Percentiles rank a stretch among this genome's conserved stretches.
Conservation (phyloP, 2,329 filamentous ascomycete species). For the Neospermospora avenae region DNA sequence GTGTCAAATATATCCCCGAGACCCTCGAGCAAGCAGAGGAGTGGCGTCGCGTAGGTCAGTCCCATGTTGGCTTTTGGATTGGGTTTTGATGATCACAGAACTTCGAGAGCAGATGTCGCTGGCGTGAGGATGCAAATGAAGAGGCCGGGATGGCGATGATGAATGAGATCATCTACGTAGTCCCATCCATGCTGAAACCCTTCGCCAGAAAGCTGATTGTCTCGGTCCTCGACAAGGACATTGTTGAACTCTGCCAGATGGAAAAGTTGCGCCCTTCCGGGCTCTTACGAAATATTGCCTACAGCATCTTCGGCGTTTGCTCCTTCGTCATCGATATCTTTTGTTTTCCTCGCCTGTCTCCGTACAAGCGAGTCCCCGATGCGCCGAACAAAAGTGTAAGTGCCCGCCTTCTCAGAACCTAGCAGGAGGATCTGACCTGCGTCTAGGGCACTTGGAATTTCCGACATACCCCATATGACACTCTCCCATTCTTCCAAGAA, state of each 20-base stretch:
- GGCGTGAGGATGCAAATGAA: constrained; percentile 16
- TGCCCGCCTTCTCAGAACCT: neutral
- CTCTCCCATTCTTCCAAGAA: constrained; percentile 16
- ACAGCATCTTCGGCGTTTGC: constrained; percentile 8
- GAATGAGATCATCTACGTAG: constrained; percentile 12
- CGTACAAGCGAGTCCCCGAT: constrained; percentile 12
- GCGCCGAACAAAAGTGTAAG: constrained; percentile 11
- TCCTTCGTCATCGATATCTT: constrained; percentile 10
- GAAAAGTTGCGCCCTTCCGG: constrained; percentile 10
- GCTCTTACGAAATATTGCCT: constrained; percentile 10
- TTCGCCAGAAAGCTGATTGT: constrained; percentile 11
- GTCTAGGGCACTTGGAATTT: constrained; percentile 9
- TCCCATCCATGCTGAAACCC: constrained; percentile 11
- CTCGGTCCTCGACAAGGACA: constrained; percentile 14
- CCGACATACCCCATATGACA: constrained; percentile 15
- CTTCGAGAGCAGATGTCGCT: constrained; percentile 16
- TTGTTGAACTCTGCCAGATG: constrained; percentile 14
- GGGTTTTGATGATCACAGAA: constrained; percentile 1
- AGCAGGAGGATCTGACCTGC: neutral
- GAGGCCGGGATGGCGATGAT: constrained; percentile 15
- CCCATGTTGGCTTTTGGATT: neutral
- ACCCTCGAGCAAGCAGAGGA: constrained; percentile 12
- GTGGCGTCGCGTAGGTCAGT: constrained; percentile 13
- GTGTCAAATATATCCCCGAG: constrained; percentile 14
- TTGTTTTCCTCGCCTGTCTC: constrained; percentile 6